Evolutionary conservation across 176 grass and related monocot species (phyloP).

Genomic region (Neostapfia colusana): DNA sequence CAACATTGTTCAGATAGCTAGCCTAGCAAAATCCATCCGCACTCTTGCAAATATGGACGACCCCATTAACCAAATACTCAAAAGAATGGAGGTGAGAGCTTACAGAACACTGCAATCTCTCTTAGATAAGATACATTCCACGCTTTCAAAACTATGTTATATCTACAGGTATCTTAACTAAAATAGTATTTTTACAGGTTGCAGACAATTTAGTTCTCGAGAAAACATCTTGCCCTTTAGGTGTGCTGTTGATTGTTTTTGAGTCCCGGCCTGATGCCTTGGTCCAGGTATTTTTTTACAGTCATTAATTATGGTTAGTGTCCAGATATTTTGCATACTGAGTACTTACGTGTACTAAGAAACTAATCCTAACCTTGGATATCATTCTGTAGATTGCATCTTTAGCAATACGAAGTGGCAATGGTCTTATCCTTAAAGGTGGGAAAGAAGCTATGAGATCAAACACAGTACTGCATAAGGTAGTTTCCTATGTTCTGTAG

Average conservation of each 20-base stretch:
- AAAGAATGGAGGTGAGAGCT: slow-evolving; percentile 69
- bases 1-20: slow-evolving; percentile 64
- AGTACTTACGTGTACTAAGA: slow-evolving; percentile 10
- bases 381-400: slow-evolving; percentile 71
- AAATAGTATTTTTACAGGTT: slow-evolving; percentile 50
- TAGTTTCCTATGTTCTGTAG: slow-evolving; percentile 41
- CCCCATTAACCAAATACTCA: slow-evolving; percentile 70
- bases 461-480: slow-evolving; percentile 88
- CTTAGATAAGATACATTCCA: not conserved
- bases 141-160: not conserved
- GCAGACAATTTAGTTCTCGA: slow-evolving; percentile 76
- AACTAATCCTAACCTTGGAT: slow-evolving; percentile 17
- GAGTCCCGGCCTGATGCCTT: slow-evolving; percentile 96
- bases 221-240: slow-evolving; percentile 84
- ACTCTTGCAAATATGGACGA: slow-evolving; percentile 91
- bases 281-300: slow-evolving; percentile 67
- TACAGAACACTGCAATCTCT: slow-evolving; percentile 1
- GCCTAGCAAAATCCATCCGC: slow-evolving; percentile 78
- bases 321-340: not conserved
- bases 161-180: slow-evolving; percentile 2
- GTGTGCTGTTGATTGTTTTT: slow-evolving; percentile 88
- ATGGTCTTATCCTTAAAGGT: slow-evolving; percentile 95
- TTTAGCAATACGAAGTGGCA: slow-evolving; percentile 90
- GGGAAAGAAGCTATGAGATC: slow-evolving; percentile 98
- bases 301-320: not conserved